Evolutionary conservation across 495 filamentous ascomycete species (phyloP).

Genomic region (Podospora australis): DNA sequence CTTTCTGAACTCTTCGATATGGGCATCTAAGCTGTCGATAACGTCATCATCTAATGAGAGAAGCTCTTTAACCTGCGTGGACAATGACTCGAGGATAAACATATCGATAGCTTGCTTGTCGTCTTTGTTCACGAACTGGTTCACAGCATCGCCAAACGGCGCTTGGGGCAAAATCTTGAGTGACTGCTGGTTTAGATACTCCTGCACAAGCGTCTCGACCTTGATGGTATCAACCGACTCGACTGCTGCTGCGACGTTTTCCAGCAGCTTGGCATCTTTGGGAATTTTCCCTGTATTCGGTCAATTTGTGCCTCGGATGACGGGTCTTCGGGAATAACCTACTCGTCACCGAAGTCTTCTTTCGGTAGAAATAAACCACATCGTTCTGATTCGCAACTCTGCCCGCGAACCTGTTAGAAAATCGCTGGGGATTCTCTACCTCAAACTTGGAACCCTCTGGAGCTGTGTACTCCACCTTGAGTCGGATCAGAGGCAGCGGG

Average conservation of each 20-base stretch:
- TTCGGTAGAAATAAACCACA: conserved; percentile 86
- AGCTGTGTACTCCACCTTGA: conserved; percentile 86
- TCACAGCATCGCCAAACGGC: conserved; percentile 86
- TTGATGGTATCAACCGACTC: conserved; percentile 67
- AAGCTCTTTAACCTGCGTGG: conserved; percentile 69
- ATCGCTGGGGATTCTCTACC: conserved; percentile 91
- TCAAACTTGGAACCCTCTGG: conserved; percentile 83
- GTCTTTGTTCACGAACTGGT: conserved; percentile 90
- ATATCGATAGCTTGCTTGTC: conserved; percentile 88
- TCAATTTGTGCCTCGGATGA: conserved; percentile 4
- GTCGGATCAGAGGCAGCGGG: conserved; percentile 76
- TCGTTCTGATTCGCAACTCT: conserved; percentile 92
- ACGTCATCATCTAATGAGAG: conserved; percentile 61
- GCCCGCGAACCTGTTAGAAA: conserved; percentile 86
- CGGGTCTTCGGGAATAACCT: conserved; percentile 9
- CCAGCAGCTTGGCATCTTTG: conserved; percentile 42
- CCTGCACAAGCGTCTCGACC: conserved; percentile 78
- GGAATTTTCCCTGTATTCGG: conserved; percentile 14
- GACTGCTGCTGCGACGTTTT: conserved; percentile 53
- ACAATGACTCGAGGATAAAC: conserved; percentile 77
- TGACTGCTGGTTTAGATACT: conserved; percentile 76
- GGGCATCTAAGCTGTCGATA: conserved; percentile 48
- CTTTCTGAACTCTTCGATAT: conserved; percentile 64
- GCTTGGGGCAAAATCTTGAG: conserved; percentile 87
- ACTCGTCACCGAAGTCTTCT: conserved; percentile 54